Conservation (phyloP, 2,329 filamentous ascomycete genomes). For the Fusarium verrucosum region DNA sequence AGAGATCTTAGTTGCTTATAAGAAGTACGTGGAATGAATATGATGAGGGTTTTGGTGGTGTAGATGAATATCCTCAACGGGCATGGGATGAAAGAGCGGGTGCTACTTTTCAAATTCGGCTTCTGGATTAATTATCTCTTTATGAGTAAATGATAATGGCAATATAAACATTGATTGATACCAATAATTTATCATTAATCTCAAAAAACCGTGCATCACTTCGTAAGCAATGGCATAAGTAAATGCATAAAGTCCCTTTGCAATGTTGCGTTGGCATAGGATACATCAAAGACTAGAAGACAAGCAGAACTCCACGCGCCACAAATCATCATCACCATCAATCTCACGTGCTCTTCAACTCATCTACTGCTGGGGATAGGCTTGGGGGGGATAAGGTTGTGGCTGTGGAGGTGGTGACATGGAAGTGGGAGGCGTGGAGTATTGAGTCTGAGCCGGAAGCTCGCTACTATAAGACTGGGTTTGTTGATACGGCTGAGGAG, state of each 20-base stretch:
- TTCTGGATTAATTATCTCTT: background rate
- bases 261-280: background rate
- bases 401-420: conserved; percentile 35
- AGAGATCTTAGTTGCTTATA: too few relatives aligned
- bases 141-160: background rate
- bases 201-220: background rate
- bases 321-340: background rate
- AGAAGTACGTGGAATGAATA: too few relatives aligned
- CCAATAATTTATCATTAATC: background rate
- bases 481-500: conserved; percentile 38
- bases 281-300: conserved; percentile 2
- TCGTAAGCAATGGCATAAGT: background rate
- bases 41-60: too few relatives aligned
- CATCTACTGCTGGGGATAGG: conserved; percentile 9
- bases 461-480: conserved; percentile 29
- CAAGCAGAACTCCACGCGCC: conserved; percentile 15
- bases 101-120: too few relatives aligned
- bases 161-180: too few relatives aligned
- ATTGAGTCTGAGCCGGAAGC: conserved; percentile 26
- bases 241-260: background rate
- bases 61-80: too few relatives aligned
- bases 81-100: too few relatives aligned
- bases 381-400: conserved; percentile 21
- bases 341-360: background rate
- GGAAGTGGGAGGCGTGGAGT: conserved; percentile 20